Evolutionary conservation across 148 eudicot species (phyloP).

Genomic region (Pouteria glomerata): DNA sequence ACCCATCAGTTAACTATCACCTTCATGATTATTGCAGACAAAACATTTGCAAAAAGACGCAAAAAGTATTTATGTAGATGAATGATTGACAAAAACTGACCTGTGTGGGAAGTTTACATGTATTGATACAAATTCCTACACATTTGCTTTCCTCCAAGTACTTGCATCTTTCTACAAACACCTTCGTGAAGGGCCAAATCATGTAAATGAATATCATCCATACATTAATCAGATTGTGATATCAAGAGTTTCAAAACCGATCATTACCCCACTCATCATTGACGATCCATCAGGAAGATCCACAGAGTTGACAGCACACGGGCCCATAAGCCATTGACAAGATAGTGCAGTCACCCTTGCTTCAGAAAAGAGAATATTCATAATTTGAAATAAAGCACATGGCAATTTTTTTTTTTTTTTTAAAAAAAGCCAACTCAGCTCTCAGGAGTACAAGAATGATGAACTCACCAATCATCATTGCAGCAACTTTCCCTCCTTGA

Average conservation of each 20-base stretch:
- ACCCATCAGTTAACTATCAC: neutral
- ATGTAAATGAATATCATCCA: slow-evolving; percentile 5
- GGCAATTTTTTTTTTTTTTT: too few relatives aligned
- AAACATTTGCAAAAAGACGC: neutral
- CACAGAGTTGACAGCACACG: slow-evolving; percentile 71
- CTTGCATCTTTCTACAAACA: slow-evolving; percentile 91
- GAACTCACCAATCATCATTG: slow-evolving; percentile 85
- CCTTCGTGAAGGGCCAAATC: slow-evolving; percentile 36
- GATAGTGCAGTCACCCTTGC: slow-evolving; percentile 89
- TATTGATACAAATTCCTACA: slow-evolving; percentile 85
- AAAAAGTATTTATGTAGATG: neutral
- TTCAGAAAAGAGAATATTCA: slow-evolving; percentile 23
- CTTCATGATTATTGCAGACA: neutral
- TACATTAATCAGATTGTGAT: slow-evolving; percentile 3
- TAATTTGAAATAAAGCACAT: neutral
- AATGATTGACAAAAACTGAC: slow-evolving; percentile 29
- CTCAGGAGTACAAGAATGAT: neutral
- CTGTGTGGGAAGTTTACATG: slow-evolving; percentile 97
- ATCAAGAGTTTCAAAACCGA: neutral
- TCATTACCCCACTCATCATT: slow-evolving; percentile 66
- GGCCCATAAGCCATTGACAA: slow-evolving; percentile 98
- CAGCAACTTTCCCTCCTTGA: slow-evolving; percentile 73
- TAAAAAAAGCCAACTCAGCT: neutral
- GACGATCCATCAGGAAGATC: slow-evolving; percentile 74
- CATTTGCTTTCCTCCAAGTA: slow-evolving; percentile 97